Percentiles rank a stretch among this genome's conserved stretches.
Conservation (phyloP, 192 early-diverging fungal genomes). For the Dispira parvispora region DNA sequence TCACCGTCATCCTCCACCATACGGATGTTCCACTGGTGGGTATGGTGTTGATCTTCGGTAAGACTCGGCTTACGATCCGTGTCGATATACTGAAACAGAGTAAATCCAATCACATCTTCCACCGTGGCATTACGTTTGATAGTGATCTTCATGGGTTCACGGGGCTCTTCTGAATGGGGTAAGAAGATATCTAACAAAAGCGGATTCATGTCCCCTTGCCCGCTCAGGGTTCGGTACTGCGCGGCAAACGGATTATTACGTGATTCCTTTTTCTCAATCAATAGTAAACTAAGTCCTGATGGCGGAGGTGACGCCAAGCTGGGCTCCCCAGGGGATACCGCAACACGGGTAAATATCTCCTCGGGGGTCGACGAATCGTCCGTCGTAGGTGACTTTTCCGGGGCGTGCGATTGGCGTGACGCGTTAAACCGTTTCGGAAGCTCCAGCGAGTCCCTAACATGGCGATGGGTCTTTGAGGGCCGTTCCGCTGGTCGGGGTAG, state of each 20-base stretch:
- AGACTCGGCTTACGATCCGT: slow-evolving; percentile 43
- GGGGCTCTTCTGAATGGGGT: slow-evolving; percentile 26
- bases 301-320: slow-evolving; percentile 11
- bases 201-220: slow-evolving; percentile 36
- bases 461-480: neutral
- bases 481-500: too few species aligned
- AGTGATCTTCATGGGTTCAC: slow-evolving; percentile 37
- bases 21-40: slow-evolving; percentile 71
- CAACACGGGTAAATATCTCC: too few species aligned
- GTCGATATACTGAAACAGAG: slow-evolving; percentile 75
- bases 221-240: slow-evolving; percentile 43
- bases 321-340: too few species aligned
- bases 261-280: slow-evolving; percentile 38
- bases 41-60: slow-evolving; percentile 38
- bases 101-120: slow-evolving; percentile 87
- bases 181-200: slow-evolving; percentile 48
- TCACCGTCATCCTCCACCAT: slow-evolving; percentile 93
- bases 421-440: slow-evolving; percentile 13
- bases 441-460: slow-evolving; percentile 2
- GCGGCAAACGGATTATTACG: slow-evolving; percentile 51
- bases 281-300: slow-evolving; percentile 43
- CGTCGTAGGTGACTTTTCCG: too few species aligned
- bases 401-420: neutral
- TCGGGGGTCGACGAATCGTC: too few species aligned
- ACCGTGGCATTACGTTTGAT: slow-evolving; percentile 69